Percentiles rank a stretch among this genome's conserved stretches.
Conservation (phyloP, 768 basidiomycete species). For the Leccinum disarticulatum region DNA sequence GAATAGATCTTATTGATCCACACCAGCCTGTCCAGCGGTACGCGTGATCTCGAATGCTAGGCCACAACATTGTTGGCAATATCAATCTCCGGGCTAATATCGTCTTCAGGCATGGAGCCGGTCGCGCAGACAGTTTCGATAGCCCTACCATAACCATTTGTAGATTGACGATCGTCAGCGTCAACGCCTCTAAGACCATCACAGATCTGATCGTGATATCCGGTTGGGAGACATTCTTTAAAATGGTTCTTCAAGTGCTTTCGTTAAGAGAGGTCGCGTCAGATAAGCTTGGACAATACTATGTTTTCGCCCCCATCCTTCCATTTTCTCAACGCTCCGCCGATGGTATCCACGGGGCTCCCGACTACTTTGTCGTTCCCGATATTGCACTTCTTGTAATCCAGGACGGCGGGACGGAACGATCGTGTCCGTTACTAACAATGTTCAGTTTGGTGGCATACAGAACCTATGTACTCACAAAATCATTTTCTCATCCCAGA, state of each 20-base stretch:
- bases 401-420: background rate
- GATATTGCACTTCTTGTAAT: background rate
- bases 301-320: background rate
- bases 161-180: background rate
- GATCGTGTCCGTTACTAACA: background rate
- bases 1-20: too few species aligned
- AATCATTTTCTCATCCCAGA: background rate
- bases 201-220: background rate
- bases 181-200: background rate
- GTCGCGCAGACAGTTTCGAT: background rate
- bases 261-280: too few species aligned
- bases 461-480: background rate
- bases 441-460: background rate
- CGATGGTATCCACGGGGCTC: background rate
- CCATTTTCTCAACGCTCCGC: background rate
- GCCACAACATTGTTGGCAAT: too few species aligned
- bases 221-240: too few species aligned
- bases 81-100: too few species aligned
- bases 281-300: too few species aligned
- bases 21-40: too few species aligned
- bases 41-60: too few species aligned
- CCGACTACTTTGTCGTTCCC: background rate
- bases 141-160: background rate
- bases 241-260: too few species aligned
- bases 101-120: background rate